Base-by-base conservation (phyloP, 352 stramenopile genomes). In the Albugo laibachii region DNA sequence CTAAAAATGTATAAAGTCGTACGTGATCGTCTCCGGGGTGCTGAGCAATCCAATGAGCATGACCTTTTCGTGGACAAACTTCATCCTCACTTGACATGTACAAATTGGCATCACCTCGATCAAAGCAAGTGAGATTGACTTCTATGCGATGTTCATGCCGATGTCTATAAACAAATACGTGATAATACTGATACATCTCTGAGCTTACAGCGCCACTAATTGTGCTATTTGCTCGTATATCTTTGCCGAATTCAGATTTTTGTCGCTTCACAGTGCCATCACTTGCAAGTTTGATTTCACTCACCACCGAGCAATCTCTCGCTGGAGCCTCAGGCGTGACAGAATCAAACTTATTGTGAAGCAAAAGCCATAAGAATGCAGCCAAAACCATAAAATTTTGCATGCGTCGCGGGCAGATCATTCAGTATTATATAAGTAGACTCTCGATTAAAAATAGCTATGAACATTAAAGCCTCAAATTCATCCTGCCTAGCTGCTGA, bases 91-190 rank as follows among this genome's bases (percentile, higher is more conserved):
- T 76, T 31, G 73, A 82, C 20, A 86, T 43, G 40, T 75, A 84
- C 24, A 88, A 45, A 35, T 80, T 88, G 6, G 73, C 70, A 44
- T 88, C 58, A 12, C 55, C 68, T 10, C 35, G 41, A 13, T 38
- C 34, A 27, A 59, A 31, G 34, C 57, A 62, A 35, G 59, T 60
- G 40, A 88, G 47, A 53, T 78, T 57, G n/a, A 86, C 56, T 19
- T 74, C 66, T 50, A 86, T 71, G 31, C 68, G 55, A 52, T 89
- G 76, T 46, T 89, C 71, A 52, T 86, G 76, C 20, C 80, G 62
- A 48, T 89, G 76, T 16, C 76, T 70, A 41, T 65, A 42, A 31
- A 89, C 67, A 49, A 71, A 88, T 11, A 85, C 24, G 38, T 89
- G 73, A 51, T 80, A 86, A 41, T 73, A 89, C 27, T 66, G 62